Evolutionary conservation across 1,284 basidiomycete genomes (phyloP).

Genomic region (Amylostereum chailletii): DNA sequence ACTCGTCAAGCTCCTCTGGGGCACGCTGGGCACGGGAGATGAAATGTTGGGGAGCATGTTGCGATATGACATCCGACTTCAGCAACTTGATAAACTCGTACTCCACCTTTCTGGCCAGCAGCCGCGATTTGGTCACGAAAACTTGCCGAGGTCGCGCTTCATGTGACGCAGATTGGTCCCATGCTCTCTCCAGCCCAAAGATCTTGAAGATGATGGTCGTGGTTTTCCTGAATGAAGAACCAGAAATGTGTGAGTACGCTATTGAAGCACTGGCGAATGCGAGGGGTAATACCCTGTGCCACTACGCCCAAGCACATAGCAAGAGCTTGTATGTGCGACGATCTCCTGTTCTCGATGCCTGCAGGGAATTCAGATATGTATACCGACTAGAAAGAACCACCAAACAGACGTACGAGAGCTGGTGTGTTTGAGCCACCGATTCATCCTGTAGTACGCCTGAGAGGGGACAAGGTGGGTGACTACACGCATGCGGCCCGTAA

Average conservation of each 20-base stretch:
- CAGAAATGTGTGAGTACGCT: no score
- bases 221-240: background rate
- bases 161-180: background rate
- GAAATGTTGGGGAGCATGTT: background rate
- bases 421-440: no score
- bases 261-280: no score
- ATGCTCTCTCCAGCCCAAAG: background rate
- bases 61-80: background rate
- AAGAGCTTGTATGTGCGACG: background rate
- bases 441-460: no score
- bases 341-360: background rate
- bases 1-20: background rate
- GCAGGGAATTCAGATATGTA: no score
- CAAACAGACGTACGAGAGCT: no score
- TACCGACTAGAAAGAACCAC: no score
- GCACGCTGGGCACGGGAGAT: background rate
- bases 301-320: background rate
- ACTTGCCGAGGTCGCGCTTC: background rate
- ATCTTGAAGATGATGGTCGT: background rate
- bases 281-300: background rate
- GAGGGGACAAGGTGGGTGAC: no score
- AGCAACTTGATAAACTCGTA: background rate
- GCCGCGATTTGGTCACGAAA: background rate
- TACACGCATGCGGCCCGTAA: no score
- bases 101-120: background rate